Evolutionary conservation across 257 asterid species (phyloP), one percentile per base, ranked within the genome.

Genomic region (Thymus mandschuricus): DNA sequence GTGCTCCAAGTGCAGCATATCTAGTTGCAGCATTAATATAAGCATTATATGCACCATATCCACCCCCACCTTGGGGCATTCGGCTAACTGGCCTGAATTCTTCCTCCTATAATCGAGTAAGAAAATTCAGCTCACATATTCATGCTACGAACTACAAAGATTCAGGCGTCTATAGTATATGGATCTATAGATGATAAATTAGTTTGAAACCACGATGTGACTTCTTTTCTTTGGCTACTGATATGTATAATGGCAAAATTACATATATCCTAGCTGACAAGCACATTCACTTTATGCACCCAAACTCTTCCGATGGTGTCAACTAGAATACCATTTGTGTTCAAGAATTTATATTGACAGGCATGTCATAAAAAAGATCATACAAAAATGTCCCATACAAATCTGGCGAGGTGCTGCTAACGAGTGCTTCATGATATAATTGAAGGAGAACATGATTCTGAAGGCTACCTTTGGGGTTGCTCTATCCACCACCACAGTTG

Each of bases 1-100:
- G 99, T 76, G 97, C 96, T 77, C 99, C 99, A 66, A 89, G 74
- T n/a, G 96, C 87, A 68, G 94, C 99, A 81, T 95, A 92, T 90
- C 99, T 95, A 57, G 98, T 95, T 48, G 99, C 94, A 69, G 95
- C 88, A 79, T 71, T 88, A 21, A 95, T 95, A 76, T 95, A 95
- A 61, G 99, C 88, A 86, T 85, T 95, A 80, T 95, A 95, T 56
- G 98, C 98, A 66, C 99, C 99, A 86, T 95, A 95, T 74, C 98
- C 94, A 73, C 85, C 82, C 49, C 87, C 89, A 45, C 81, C 79
- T 30, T 52, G 83, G 41, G 85, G 90, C 80, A 80, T 70, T 66
- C 97, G 87, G 74, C 89, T 88, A 60, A 76, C 71, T 41, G 99
- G 99, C 75, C 86, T 84, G 76, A 81, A 83, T 28, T 92, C 98